These are phyloP conservation scores for Takashimella koratensis DNA, from an alignment of 1,284 basidiomycete genomes.

Conservation along the genomic window DNA sequence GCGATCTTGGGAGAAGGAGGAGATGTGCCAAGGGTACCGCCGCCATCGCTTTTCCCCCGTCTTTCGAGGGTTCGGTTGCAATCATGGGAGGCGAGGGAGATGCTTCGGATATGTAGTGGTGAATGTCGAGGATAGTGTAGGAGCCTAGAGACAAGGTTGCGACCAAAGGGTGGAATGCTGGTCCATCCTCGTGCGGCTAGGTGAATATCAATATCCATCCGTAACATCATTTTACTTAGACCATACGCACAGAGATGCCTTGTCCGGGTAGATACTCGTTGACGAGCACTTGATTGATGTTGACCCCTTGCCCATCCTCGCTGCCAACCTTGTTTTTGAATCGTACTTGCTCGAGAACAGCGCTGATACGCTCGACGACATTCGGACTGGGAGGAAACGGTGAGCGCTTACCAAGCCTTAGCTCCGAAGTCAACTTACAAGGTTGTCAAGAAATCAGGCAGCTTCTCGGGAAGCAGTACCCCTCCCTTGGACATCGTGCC, in stretches of 20 bases:
- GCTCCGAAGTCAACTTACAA: slow-evolving; percentile 30
- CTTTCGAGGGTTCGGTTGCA: slow-evolving; percentile 11
- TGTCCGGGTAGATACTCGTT: slow-evolving; percentile 88
- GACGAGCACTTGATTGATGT: slow-evolving; percentile 76
- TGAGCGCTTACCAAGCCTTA: slow-evolving; percentile 5
- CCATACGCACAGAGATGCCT: slow-evolving; percentile 73
- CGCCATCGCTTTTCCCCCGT: slow-evolving; percentile 58
- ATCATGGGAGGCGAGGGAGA: slow-evolving; percentile 44
- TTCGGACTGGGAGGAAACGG: slow-evolving; percentile 58
- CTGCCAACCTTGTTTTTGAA: slow-evolving; percentile 53
- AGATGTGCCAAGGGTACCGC: slow-evolving; percentile 64
- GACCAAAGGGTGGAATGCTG: slow-evolving; percentile 80
- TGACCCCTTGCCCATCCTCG: slow-evolving; percentile 52
- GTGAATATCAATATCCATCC: too few species aligned
- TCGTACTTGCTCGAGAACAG: slow-evolving; percentile 35
- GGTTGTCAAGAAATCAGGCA: slow-evolving; percentile 36
- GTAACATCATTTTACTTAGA: too few species aligned
- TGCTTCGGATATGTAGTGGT: slow-evolving; percentile 57
- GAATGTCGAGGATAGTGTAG: slow-evolving; percentile 79
- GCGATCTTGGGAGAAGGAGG: slow-evolving; percentile 75
- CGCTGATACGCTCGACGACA: slow-evolving; percentile 62
- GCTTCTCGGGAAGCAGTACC: slow-evolving; percentile 39
- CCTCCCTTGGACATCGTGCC: slow-evolving; percentile 44
- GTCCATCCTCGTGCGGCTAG: slow-evolving; percentile 90
- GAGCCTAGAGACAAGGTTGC: slow-evolving; percentile 84